Base-by-base conservation (phyloP, 2,329 filamentous ascomycete genomes). In the Colletotrichum sp. region DNA sequence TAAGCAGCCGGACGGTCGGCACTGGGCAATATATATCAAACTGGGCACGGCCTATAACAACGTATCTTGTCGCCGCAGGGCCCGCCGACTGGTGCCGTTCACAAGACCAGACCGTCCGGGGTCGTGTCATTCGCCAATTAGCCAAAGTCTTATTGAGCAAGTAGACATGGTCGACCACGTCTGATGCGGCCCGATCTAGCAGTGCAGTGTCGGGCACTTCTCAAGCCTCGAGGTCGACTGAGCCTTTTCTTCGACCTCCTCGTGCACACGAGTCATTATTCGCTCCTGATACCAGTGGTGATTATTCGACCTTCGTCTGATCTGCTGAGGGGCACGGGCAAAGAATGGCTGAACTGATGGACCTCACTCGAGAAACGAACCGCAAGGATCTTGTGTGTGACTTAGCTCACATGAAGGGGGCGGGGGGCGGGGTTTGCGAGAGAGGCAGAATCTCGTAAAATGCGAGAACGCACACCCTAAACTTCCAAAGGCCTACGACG, bases 11-110 rank as follows among this genome's bases (percentile, higher is more conserved):
- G 59, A 29, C 39, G 5, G 19, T 73, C 64, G 70, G 64, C 59
- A 65, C 44, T 65, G 70, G 57, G 70, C 70, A 76, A 65, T 76
- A 39, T 76, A 76, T 64, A 29, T 73, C 70, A 32, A 69, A 76
- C 70, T 8, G 59, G 34, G 70, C 64, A 76, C 59, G 64, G 70
- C 70, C 73, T 73, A 73, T 74, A 69, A 19, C 32, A 30, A 61
- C 19, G 34, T 32, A 44, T 61, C 34, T 15, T 69, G 66, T 65
- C 70, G 44, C 36, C 29, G 62, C 49, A 62, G 44, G 64, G 63
- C 49, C 63, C 63, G 19, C 29, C 32, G 29, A 34, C 25, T 39
- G 64, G 57, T 34, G 27, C 27, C 27, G 34, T 32, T 36, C 67
- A 62, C 57, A 34, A 36, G 67, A 36, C 67, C 67, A 70, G 67